Evolutionary conservation across 345 rosid species (phyloP).

Genomic region (Theobroma cacao): DNA sequence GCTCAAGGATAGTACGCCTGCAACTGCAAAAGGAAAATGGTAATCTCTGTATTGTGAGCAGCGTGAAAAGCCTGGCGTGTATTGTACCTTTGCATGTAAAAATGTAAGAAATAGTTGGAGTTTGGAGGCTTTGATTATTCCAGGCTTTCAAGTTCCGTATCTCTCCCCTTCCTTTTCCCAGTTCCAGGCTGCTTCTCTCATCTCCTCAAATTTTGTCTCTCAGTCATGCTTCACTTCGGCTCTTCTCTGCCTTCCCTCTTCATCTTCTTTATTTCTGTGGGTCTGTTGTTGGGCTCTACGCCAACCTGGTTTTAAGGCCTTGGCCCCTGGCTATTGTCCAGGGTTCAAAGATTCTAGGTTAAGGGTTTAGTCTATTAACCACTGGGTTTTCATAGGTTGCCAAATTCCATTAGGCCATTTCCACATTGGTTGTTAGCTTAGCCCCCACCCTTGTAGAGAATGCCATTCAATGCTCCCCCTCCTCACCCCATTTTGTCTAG

Average conservation of each 20-base stretch:
- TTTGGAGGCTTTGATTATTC: conserved; percentile 10
- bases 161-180: not conserved
- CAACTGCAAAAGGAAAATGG: not conserved
- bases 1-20: not conserved
- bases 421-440: not conserved
- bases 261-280: not conserved
- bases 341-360: not conserved
- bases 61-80: conserved; percentile 13
- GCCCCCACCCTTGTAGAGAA: not conserved
- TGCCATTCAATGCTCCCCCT: not conserved
- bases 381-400: not conserved
- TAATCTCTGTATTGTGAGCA: not conserved
- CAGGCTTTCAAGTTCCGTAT: not conserved
- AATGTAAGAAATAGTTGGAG: not conserved
- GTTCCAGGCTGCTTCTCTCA: not conserved
- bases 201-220: not conserved
- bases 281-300: not conserved
- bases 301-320: not conserved
- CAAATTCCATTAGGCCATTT: not conserved
- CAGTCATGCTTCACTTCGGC: not conserved
- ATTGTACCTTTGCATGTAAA: conserved; percentile 9
- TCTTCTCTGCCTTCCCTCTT: not conserved
- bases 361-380: not conserved
- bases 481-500: not conserved
- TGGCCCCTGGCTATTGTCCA: not conserved